Evolutionary conservation across 495 filamentous ascomycete species (phyloP).

Genomic region (Elaphomyces granulatus): DNA sequence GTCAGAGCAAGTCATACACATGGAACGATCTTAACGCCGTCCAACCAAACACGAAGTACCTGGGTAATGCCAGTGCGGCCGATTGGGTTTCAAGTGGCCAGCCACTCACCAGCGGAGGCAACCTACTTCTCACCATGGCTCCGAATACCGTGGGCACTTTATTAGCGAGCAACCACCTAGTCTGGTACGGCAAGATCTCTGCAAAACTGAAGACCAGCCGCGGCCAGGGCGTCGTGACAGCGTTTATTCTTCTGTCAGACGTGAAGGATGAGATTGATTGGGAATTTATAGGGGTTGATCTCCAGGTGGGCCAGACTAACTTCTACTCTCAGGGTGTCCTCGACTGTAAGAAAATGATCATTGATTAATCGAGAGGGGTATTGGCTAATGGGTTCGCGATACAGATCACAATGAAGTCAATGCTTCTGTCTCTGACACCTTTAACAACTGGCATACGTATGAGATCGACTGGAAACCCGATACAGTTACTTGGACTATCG

Average conservation of each 20-base stretch:
- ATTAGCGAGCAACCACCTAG: slow-evolving; percentile 71
- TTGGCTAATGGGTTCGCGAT: no score
- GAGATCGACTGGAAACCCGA: slow-evolving; percentile 90
- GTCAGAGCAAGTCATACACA: slow-evolving; percentile 56
- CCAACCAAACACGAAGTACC: slow-evolving; percentile 57
- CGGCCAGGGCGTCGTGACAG: slow-evolving; percentile 79
- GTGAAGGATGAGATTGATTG: slow-evolving; percentile 98
- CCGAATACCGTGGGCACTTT: slow-evolving; percentile 72
- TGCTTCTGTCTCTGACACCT: slow-evolving; percentile 56
- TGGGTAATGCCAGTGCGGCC: slow-evolving; percentile 59
- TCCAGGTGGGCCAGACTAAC: slow-evolving; percentile 73
- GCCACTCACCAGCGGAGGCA: slow-evolving; percentile 43
- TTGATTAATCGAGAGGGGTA: no score
- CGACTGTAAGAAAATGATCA: slow-evolving; percentile 70
- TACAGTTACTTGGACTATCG: slow-evolving; percentile 67
- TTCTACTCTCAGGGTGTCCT: slow-evolving; percentile 94
- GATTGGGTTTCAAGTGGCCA: slow-evolving; percentile 85
- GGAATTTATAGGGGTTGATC: slow-evolving; percentile 77
- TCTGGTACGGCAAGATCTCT: slow-evolving; percentile 94
- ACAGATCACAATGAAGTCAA: slow-evolving; percentile 62
- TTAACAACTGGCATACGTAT: slow-evolving; percentile 72
- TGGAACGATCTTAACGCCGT: slow-evolving; percentile 52
- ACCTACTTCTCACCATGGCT: slow-evolving; percentile 76
- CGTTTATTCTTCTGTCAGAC: slow-evolving; percentile 88
- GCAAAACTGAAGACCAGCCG: slow-evolving; percentile 75